A percentile compares a stretch with the other conserved stretches of the same genome.
phyloP scores from a whole-genome alignment of 2,329 filamentous ascomycete species.

The Didymella lethalis region DNA sequence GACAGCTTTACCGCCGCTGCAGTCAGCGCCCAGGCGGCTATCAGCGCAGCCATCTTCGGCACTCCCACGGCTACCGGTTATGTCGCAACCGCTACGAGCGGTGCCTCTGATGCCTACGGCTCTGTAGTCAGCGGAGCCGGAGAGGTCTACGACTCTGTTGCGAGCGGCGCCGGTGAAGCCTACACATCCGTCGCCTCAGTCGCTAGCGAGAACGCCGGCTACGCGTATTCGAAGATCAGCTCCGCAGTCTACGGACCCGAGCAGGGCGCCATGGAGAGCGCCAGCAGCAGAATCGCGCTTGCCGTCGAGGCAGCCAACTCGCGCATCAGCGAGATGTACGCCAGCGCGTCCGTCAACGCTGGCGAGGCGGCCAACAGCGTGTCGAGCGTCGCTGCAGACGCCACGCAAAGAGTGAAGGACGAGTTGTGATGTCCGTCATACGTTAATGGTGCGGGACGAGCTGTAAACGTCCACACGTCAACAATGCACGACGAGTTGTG shows the following conservation, averaged over 20 bases:
- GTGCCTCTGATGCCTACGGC: constrained; percentile 48
- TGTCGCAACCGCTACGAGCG: constrained; percentile 46
- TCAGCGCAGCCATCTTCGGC: constrained; percentile 66
- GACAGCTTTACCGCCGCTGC: constrained; percentile 63
- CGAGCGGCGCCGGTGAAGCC: constrained; percentile 37
- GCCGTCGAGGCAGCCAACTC: constrained; percentile 57
- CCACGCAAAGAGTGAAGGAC: constrained; percentile 59
- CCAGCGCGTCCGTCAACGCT: constrained; percentile 48
- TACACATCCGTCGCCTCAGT: constrained; percentile 58
- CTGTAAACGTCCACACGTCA: constrained; percentile 47
- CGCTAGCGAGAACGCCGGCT: constrained; percentile 53
- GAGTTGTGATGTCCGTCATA: constrained; percentile 55
- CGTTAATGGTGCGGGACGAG: constrained; percentile 61
- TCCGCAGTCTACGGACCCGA: constrained; percentile 58
- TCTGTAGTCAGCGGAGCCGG: constrained; percentile 58
- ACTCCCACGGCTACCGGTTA: constrained; percentile 57
- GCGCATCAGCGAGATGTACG: constrained; percentile 52
- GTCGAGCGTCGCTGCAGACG: constrained; percentile 45
- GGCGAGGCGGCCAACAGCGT: constrained; percentile 59
- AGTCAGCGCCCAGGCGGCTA: constrained; percentile 61
- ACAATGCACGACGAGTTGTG: neutral
- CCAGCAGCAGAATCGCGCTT: constrained; percentile 51
- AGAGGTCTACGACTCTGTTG: constrained; percentile 54
- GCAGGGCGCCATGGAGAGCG: constrained; percentile 56
- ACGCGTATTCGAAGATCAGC: constrained; percentile 50